Conservation (phyloP, 108 stramenopile species). For the Nitzschia inconspicua region DNA sequence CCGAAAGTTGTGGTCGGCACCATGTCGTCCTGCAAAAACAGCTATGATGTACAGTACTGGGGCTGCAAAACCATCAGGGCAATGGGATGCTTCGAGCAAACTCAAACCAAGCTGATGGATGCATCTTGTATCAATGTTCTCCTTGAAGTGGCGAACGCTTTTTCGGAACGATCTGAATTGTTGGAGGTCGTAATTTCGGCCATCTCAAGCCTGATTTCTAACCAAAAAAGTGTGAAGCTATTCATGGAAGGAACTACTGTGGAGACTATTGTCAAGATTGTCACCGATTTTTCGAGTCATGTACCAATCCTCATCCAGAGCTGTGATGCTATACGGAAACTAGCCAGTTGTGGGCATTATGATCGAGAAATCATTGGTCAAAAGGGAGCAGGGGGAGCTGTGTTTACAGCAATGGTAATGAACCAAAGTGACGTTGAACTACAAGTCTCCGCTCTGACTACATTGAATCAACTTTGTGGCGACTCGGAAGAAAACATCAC, state of each 20-base stretch:
- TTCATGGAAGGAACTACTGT: too few species aligned
- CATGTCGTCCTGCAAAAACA: slow-evolving; percentile 32
- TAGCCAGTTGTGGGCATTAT: slow-evolving; percentile 20
- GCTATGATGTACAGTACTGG: slow-evolving; percentile 35
- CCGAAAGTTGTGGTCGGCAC: slow-evolving; percentile 38
- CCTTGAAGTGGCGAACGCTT: slow-evolving; percentile 34
- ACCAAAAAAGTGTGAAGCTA: slow-evolving; percentile 34
- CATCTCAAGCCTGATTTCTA: slow-evolving; percentile 49
- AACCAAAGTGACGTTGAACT: slow-evolving; percentile 51
- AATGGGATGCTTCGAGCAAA: slow-evolving; percentile 31
- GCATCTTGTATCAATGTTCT: slow-evolving; percentile 46
- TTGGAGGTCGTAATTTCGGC: slow-evolving; percentile 54
- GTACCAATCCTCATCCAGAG: not conserved
- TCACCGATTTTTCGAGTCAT: too few species aligned
- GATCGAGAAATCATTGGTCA: not conserved
- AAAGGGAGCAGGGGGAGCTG: slow-evolving; percentile 52
- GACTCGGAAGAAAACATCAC: slow-evolving; percentile 65
- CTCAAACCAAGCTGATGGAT: slow-evolving; percentile 44
- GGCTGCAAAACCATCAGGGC: slow-evolving; percentile 56
- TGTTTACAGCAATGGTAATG: slow-evolving; percentile 72
- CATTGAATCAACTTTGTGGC: slow-evolving; percentile 57
- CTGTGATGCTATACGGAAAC: slow-evolving; percentile 41
- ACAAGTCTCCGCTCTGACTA: slow-evolving; percentile 50
- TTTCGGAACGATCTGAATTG: slow-evolving; percentile 37
- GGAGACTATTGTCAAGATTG: too few species aligned